phyloP scores from a whole-genome alignment of 208 protist species.

The Herpetomonas samuelpessoai region DNA sequence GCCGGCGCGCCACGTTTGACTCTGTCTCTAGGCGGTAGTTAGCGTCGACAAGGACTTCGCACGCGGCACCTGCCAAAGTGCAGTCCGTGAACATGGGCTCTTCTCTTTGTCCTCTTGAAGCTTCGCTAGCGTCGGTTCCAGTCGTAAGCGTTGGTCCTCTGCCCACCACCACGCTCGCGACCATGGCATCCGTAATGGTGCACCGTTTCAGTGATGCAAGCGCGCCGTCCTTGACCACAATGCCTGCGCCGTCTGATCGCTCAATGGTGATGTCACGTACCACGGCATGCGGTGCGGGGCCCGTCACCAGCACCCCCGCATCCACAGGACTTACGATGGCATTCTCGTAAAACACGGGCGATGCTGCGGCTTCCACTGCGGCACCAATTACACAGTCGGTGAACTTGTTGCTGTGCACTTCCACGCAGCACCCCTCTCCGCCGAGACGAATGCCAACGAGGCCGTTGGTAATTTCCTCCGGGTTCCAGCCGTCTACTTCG shows the following conservation, averaged over 20 bases:
- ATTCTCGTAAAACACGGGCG: conserved; percentile 6
- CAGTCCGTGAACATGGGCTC: neutral
- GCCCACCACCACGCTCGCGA: conserved; percentile 1
- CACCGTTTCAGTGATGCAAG: conserved; percentile 16
- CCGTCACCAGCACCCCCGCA: conserved; percentile 25
- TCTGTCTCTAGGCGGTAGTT: neutral
- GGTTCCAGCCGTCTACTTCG: conserved; percentile 7
- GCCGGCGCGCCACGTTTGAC: no score
- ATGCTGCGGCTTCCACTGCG: conserved; percentile 10
- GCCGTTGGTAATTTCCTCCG: neutral
- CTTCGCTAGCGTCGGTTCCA: no score
- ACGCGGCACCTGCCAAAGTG: neutral
- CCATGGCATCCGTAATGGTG: neutral
- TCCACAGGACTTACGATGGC: conserved; percentile 12
- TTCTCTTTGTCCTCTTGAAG: no score
- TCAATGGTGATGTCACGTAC: conserved; percentile 14
- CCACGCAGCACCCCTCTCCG: neutral
- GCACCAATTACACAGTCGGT: conserved; percentile 23
- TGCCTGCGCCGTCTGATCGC: conserved; percentile 15
- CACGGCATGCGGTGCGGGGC: conserved; percentile 10
- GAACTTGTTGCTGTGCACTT: conserved; percentile 10
- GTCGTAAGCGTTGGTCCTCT: neutral
- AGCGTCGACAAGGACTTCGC: neutral
- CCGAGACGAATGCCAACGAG: conserved; percentile 7
- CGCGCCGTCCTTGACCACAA: conserved; percentile 16